A percentile compares a stretch with the other conserved stretches of the same genome.
Conservation (phyloP, 139 green algal genomes). For the Chlorella sp. region DNA sequence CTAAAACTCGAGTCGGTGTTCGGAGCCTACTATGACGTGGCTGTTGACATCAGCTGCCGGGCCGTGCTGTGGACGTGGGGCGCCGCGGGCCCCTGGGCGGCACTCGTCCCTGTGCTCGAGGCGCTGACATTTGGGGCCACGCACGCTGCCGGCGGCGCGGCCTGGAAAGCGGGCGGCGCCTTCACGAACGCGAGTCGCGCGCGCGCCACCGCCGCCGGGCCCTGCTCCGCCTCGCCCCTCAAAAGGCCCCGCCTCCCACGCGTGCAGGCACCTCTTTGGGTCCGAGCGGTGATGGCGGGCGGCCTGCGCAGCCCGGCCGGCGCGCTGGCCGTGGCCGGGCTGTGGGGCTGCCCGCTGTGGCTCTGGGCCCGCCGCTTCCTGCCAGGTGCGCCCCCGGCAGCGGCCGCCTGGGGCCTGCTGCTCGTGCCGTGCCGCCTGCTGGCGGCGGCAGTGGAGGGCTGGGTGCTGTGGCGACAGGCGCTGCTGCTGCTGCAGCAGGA, state of each 20-base stretch:
- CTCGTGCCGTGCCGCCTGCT: constrained; percentile 36
- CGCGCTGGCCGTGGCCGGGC: constrained; percentile 39
- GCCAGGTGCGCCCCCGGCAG: not conserved
- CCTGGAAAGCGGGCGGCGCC: constrained; percentile 50
- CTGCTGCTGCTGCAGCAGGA: constrained; percentile 23
- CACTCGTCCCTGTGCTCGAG: constrained; percentile 39
- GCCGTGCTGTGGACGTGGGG: constrained; percentile 50
- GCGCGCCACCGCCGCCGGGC: no score
- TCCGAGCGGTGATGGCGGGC: constrained; percentile 35
- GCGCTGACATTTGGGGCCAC: constrained; percentile 47
- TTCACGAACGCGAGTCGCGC: no score
- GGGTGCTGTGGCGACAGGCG: constrained; percentile 41
- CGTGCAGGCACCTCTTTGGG: constrained; percentile 35
- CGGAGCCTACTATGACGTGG: constrained; percentile 61
- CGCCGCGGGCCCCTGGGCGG: constrained; percentile 10
- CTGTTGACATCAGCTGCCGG: constrained; percentile 44
- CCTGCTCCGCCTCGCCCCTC: no score
- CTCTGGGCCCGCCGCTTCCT: constrained; percentile 36
- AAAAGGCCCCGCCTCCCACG: not conserved
- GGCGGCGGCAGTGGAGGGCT: constrained; percentile 50
- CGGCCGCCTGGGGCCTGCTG: constrained; percentile 21
- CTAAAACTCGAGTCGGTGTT: constrained; percentile 45
- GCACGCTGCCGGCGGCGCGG: constrained; percentile 44
- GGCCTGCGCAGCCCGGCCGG: constrained; percentile 48
- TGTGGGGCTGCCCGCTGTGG: constrained; percentile 61